A percentile compares a stretch with the other conserved stretches of the same genome.
Evolutionary conservation across 306 rosid genomes (phyloP).

Genomic region (Ormosia semicastrata): DNA sequence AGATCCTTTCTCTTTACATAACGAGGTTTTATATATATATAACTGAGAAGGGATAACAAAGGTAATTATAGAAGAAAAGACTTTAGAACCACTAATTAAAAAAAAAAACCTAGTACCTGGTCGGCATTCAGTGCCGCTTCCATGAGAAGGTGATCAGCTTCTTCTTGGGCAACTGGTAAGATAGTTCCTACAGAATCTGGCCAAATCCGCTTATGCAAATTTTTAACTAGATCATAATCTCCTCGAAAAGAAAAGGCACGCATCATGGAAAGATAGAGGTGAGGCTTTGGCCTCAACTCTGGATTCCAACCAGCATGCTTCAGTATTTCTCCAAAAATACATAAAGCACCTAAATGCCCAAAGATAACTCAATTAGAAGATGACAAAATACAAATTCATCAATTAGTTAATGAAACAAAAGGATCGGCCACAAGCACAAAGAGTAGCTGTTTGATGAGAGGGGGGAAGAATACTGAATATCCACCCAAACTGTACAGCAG

Average conservation of each 20-base stretch:
- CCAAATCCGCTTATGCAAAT: conserved; percentile 66
- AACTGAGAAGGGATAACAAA: not conserved
- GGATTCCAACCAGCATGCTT: conserved; percentile 61
- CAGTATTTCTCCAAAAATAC: conserved; percentile 78
- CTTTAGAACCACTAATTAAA: not conserved
- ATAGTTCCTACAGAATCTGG: conserved; percentile 71
- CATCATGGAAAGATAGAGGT: conserved; percentile 88
- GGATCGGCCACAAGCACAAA: too few relatives aligned
- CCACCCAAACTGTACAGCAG: not conserved
- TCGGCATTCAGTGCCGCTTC: conserved; percentile 75
- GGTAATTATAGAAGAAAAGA: not conserved
- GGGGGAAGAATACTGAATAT: not conserved
- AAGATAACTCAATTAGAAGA: conserved; percentile 9
- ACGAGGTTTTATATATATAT: not conserved
- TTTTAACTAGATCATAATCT: conserved; percentile 60
- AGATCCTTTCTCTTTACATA: not conserved
- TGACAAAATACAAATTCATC: too few relatives aligned
- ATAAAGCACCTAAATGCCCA: conserved; percentile 60
- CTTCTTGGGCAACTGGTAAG: conserved; percentile 53
- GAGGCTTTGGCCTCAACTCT: conserved; percentile 79
- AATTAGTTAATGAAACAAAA: too few relatives aligned
- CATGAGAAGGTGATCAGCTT: conserved; percentile 89
- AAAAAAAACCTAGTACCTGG: conserved; percentile 47
- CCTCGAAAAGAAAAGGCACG: conserved; percentile 66
- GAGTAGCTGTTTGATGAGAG: not conserved